phyloP scores from a whole-genome alignment of 2,329 filamentous ascomycete species.

The Aspergillus ochraceus region DNA sequence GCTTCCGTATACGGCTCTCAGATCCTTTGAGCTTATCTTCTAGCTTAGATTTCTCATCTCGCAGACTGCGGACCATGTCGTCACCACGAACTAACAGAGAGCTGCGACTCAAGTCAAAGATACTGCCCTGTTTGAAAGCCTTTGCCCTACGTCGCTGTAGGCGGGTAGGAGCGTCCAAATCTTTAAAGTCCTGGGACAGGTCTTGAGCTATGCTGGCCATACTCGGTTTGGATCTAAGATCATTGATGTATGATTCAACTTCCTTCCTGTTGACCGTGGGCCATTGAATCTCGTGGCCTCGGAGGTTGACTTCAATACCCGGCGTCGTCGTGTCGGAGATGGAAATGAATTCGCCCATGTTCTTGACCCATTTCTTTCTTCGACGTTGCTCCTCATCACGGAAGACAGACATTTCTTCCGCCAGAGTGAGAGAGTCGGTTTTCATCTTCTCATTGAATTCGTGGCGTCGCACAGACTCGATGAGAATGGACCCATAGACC shows the following conservation, averaged over 20 bases:
- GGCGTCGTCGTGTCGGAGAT: conserved; percentile 68
- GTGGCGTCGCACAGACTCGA: conserved; percentile 79
- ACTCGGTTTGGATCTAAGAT: conserved; percentile 64
- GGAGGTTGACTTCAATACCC: conserved; percentile 80
- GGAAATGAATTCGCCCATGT: conserved; percentile 70
- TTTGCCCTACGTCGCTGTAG: conserved; percentile 85
- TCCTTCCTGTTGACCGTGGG: conserved; percentile 74
- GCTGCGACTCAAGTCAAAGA: conserved; percentile 89
- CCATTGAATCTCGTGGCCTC: conserved; percentile 78
- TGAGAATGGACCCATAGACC: conserved; percentile 84
- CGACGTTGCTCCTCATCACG: conserved; percentile 91
- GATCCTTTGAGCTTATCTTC: conserved; percentile 77
- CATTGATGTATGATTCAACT: conserved; percentile 69
- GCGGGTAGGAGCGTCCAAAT: conserved; percentile 77
- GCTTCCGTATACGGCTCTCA: conserved; percentile 82
- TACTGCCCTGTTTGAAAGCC: conserved; percentile 93
- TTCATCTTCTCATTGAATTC: conserved; percentile 94
- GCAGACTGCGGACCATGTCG: conserved; percentile 73
- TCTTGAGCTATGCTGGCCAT: conserved; percentile 69
- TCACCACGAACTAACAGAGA: conserved; percentile 85
- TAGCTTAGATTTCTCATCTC: conserved; percentile 75
- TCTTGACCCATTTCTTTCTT: conserved; percentile 86
- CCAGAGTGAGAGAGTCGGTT: conserved; percentile 79
- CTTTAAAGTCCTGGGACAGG: conserved; percentile 72
- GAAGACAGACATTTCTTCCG: conserved; percentile 88